Base-by-base conservation (phyloP, 2,329 filamentous ascomycete species). In the Apiospora phragmitis region DNA sequence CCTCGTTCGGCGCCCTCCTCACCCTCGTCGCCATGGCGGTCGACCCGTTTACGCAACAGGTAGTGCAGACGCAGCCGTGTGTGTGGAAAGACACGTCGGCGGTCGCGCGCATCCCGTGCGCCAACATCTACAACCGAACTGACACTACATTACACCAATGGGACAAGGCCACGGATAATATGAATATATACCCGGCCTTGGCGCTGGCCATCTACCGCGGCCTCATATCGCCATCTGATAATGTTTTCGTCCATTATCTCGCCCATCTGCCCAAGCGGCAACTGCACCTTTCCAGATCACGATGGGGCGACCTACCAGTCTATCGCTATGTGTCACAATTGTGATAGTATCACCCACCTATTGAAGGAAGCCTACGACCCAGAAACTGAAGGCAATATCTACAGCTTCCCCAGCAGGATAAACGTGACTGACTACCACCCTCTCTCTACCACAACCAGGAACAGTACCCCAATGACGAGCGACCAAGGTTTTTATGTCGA, bases 1-100 rank as follows among this genome's bases (percentile, higher is more conserved):
- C 49, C 11, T 72, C 70, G 14, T 29, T 72, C 0, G 71, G 70
- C 11, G 70, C 70, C 3, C 9, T 71, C 1, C 67, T 71, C 18
- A 71, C 68, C 41, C 32, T 72, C 29, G 9, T 70, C 7, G 70
- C 70, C 43, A 38, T 70, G n/a, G 67, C 70, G 3, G 70, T 71
- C n/a, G 70, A 71, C 11, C 71, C 68, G 29, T 72, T 71, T 21
- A 29, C 68, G 6, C 70, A 72, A n/a, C 70, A 72, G 51, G 24
- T 59, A 1, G 24, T 59, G 51, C 51, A 59, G 51, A 59, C 51
- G 51, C 51, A 32, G 11, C 26, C 26, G 2, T 59, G 51, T 11
- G 12, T 32, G 26, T 24, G 24, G 4, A 4, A 29, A 3, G 51
- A 59, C 24, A 2, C 26, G 11, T 59, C 24, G 24, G 51, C 24